Base-by-base conservation (phyloP, 352 stramenopile genomes). In the Thalassiosira oceanica region DNA sequence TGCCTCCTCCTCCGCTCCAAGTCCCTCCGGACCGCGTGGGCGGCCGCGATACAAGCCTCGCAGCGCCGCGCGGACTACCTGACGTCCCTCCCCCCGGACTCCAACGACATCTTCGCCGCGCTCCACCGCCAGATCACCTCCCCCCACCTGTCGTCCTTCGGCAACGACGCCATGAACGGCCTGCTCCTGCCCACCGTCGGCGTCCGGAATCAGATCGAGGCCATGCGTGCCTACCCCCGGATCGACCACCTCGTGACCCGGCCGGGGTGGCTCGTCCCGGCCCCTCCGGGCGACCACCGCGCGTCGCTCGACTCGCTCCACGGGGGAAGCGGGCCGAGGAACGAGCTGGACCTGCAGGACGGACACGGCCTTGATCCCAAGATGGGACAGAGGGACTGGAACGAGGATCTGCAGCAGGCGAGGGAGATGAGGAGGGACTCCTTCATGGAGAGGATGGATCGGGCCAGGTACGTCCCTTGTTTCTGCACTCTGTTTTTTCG, bases 351-450 rank as follows among this genome's bases (percentile, higher is more conserved):
- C 39, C 74, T 97, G 35, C 93, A 82, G 26, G 82, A 86, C 28
- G 91, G 85, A 1, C 96, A 93, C 52, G 94, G 94, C 33, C 92
- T 98, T 78, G 94, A 91, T 54, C 49, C 97, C 33, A 90, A 96
- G 54, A 89, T 83, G 56, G 88, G 94, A 10, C 56, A 95, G 33
- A 91, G 94, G 37, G 95, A 98, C 81, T 98, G 95, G 95, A 98
- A 98, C 65, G 95, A 98, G 51, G 95, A 98, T 71, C 94, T 97
- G 49, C 95, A 98, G 71, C 93, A 89, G 35, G 80, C 80, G 10
- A 60, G 84, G 44, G 84, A 91, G 56, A 83, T 91, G 80, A 89
- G 92, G 3, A 85, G 82, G 3, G 69, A 80, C 18, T 93, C 80
- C 3, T 66, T 97, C 7, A 86, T 86, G 52, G 93, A 98, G 24